Conservation (phyloP, 164 flowering plant genomes). For the Berberis vulgaris region DNA sequence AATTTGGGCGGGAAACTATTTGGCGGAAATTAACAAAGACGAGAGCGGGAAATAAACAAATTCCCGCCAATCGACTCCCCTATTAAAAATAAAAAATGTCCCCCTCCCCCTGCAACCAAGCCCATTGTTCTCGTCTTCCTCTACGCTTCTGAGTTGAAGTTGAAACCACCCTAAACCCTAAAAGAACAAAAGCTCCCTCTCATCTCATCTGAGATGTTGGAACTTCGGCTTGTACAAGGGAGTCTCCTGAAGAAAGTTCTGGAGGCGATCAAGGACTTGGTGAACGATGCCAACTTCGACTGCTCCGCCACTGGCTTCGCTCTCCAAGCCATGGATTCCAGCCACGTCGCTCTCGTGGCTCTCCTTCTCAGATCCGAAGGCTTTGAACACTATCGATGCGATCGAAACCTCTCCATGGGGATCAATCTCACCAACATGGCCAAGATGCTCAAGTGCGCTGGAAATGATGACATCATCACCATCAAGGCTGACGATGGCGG, state of each 20-base stretch:
- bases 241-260: conserved; percentile 43
- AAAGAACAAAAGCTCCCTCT: background rate
- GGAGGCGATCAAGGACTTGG: conserved; percentile 41
- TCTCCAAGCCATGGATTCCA: conserved; percentile 52
- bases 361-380: conserved; percentile 49
- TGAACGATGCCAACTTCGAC: conserved; percentile 50
- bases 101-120: background rate
- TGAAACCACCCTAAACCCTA: conserved; percentile 9
- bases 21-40: no score
- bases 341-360: conserved; percentile 48
- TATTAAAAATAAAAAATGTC: background rate
- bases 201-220: conserved; percentile 28
- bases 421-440: conserved; percentile 46
- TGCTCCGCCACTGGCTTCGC: conserved; percentile 52
- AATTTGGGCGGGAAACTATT: no score
- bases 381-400: conserved; percentile 49
- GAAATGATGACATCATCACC: conserved; percentile 44
- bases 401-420: conserved; percentile 43
- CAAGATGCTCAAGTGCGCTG: conserved; percentile 43
- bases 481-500: conserved; percentile 43
- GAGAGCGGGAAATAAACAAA: conserved; percentile 3
- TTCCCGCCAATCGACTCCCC: conserved; percentile 8
- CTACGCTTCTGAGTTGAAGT: background rate
- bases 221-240: conserved; percentile 42
- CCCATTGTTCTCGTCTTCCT: background rate